Evolutionary conservation across 176 grass and related monocot species (phyloP).

Genomic region (Musa beccarii): DNA sequence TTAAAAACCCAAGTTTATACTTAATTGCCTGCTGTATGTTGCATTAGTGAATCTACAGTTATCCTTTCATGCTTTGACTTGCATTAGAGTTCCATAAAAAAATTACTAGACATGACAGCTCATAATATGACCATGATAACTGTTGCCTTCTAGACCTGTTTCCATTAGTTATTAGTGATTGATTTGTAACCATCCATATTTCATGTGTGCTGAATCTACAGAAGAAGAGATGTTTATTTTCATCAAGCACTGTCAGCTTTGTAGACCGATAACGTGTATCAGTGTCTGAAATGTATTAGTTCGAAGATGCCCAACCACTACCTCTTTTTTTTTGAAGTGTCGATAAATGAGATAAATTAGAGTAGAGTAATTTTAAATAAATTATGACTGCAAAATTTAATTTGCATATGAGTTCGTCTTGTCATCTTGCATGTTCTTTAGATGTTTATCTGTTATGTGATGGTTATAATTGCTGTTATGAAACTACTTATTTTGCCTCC

Average conservation of each 20-base stretch:
- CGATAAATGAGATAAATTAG: background rate
- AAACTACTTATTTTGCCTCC: background rate
- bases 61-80: too few species aligned
- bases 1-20: background rate
- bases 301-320: background rate
- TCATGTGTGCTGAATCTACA: background rate
- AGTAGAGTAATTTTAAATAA: background rate
- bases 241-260: background rate
- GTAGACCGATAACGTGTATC: background rate
- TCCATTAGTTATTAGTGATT: background rate
- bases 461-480: background rate
- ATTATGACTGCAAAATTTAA: background rate
- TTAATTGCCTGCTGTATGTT: background rate
- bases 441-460: background rate
- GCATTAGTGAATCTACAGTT: background rate
- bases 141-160: background rate
- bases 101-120: background rate
- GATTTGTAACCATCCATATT: background rate
- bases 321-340: background rate
- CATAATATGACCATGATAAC: background rate
- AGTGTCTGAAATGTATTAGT: background rate
- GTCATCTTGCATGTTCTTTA: background rate
- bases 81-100: background rate
- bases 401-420: background rate
- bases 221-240: background rate